phyloP scores from a whole-genome alignment of 179 eudicot species.

The Patellifolia procumbens region DNA sequence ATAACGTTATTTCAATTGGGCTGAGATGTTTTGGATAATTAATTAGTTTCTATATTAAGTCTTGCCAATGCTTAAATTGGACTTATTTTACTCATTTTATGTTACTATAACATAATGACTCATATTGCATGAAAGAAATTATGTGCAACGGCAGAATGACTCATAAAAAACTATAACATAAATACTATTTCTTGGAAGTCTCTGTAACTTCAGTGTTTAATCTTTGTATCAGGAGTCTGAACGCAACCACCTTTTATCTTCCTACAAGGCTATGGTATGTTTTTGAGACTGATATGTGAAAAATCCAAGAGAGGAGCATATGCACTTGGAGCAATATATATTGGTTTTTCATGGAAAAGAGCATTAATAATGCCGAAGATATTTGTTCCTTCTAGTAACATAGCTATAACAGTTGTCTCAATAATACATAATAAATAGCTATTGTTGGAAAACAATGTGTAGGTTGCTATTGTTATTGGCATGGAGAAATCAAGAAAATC shows the following conservation, averaged over 20 bases:
- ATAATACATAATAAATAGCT: not conserved
- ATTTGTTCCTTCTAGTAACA: not conserved
- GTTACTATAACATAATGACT: no score
- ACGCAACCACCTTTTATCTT: slow-evolving; percentile 49
- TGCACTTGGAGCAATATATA: not conserved
- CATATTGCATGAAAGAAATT: slow-evolving; percentile 3
- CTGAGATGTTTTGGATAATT: not conserved
- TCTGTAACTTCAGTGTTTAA: slow-evolving; percentile 6
- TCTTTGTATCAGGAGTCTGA: slow-evolving; percentile 53
- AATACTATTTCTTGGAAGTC: not conserved
- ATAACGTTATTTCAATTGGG: not conserved
- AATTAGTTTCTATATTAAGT: no score
- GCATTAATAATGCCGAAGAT: not conserved
- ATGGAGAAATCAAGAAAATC: slow-evolving; percentile 60
- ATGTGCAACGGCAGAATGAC: not conserved
- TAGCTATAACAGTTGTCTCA: no score
- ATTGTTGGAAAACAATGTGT: slow-evolving; percentile 4
- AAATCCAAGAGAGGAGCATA: not conserved
- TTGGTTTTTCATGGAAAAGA: not conserved
- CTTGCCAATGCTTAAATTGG: no score
- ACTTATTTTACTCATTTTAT: no score
- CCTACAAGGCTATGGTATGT: slow-evolving; percentile 78
- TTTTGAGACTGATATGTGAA: slow-evolving; percentile 1
- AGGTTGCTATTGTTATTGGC: slow-evolving; percentile 58
- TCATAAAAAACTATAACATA: not conserved